Evolutionary conservation across 306 rosid genomes (phyloP), one percentile per base, ranked within the genome.

Genomic region (Acacia melanoxylon): DNA sequence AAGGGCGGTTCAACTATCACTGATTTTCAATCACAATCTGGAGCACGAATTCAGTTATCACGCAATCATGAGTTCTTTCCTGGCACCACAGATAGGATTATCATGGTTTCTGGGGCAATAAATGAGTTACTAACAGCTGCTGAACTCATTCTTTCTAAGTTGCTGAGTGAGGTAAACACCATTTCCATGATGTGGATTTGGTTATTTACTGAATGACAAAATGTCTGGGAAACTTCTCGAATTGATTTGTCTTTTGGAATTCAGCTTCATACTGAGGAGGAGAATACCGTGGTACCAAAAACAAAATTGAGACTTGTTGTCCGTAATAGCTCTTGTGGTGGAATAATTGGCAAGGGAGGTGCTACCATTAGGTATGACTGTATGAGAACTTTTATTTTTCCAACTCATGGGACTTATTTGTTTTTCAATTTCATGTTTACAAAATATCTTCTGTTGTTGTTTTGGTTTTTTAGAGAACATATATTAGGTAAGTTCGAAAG

Each of bases 1-100:
- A 96, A 96, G 89, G 99, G 99, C 61, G 99, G 99, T 56, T 94
- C 99, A 54, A 96, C 99, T n/a, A 96, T 96, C 86, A 94, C 95
- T 76, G 99, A 96, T 80, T 96, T 96, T 84, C 99, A 96, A 82
- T 91, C 99, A 19, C 94, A 94, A 76, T 94, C 99, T 81, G 99
- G 99, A 75, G 99, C 99, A 75, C 91, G 99, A 71, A 96, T 96
- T 76, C 99, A 94, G 86, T 81, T 96, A 87, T 96, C 99, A 35
- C 93, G 98, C 82, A 96, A 92, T 77, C 95, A 92, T 58, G 99
- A 96, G 79, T 96, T 96, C 89, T 96, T 96, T 56, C 99, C 99
- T 9, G 99, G 99, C 82, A 96, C 99, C 27, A 91, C 99, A 59
- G 99, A 93, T 82, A 88, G 99, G 88, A 96, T 96, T 87, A 94